Conservation (phyloP, 371 early-diverging fungal species). For the Apophysomyces sp. region DNA sequence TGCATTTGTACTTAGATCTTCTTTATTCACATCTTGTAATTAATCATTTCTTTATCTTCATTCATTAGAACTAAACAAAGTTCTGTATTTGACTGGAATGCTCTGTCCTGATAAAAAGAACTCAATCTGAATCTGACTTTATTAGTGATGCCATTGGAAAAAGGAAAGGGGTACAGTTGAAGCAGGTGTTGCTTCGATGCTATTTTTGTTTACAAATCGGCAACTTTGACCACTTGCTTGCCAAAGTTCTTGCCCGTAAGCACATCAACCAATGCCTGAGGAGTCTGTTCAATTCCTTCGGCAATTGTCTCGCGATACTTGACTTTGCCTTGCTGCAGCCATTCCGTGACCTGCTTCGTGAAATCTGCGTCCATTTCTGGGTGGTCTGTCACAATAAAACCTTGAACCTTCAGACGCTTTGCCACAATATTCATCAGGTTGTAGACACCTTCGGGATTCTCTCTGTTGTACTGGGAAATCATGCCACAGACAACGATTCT, state of each 20-base stretch:
- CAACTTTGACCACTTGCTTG: slow-evolving; percentile 72
- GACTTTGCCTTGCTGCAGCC: slow-evolving; percentile 64
- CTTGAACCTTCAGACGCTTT: slow-evolving; percentile 61
- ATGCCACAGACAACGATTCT: slow-evolving; percentile 60
- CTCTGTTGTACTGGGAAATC: slow-evolving; percentile 71
- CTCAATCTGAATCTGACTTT: too few species aligned
- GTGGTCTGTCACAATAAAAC: slow-evolving; percentile 56
- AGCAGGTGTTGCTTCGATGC: too few species aligned
- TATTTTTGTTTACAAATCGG: slow-evolving; percentile 12
- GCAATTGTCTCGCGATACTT: slow-evolving; percentile 55
- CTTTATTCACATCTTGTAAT: neutral
- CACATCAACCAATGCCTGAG: slow-evolving; percentile 66
- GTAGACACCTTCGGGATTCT: slow-evolving; percentile 21
- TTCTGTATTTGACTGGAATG: neutral
- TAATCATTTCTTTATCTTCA: neutral
- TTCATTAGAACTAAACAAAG: neutral
- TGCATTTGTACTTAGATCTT: slow-evolving; percentile 1
- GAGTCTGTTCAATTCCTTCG: slow-evolving; percentile 73
- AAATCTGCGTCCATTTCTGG: slow-evolving; percentile 45
- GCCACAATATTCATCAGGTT: slow-evolving; percentile 34
- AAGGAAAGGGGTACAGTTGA: neutral
- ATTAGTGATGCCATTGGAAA: neutral
- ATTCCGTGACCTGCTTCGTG: slow-evolving; percentile 45
- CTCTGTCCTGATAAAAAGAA: neutral
- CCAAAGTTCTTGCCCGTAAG: slow-evolving; percentile 74